Evolutionary conservation across 176 grass and related monocot genomes (phyloP).

Genomic region (Raddia guianensis): DNA sequence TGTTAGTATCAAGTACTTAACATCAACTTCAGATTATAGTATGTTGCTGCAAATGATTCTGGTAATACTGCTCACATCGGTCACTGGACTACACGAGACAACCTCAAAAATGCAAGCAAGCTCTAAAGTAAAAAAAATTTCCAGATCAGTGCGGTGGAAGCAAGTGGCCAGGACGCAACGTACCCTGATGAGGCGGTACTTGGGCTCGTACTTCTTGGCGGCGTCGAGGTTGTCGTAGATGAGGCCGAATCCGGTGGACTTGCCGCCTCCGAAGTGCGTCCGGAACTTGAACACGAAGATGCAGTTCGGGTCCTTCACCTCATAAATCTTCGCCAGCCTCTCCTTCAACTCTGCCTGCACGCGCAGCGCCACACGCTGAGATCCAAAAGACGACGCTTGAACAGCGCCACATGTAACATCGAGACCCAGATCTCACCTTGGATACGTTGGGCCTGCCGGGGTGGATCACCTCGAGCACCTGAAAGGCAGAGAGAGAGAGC

Average conservation of each 20-base stretch:
- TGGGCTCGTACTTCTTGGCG: slow-evolving; percentile 92
- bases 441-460: slow-evolving; percentile 84
- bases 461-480: slow-evolving; percentile 98
- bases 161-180: neutral
- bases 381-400: neutral
- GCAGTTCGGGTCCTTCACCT: slow-evolving; percentile 81
- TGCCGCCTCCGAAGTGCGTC: slow-evolving; percentile 95
- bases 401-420: neutral
- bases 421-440: slow-evolving; percentile 52
- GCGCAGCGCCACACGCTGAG: neutral
- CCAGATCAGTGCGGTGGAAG: neutral
- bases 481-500: neutral
- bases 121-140: neutral
- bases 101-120: neutral
- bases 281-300: slow-evolving; percentile 99
- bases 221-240: slow-evolving; percentile 84
- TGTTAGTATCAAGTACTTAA: neutral
- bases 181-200: slow-evolving; percentile 98
- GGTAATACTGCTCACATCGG: neutral
- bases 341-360: slow-evolving; percentile 84
- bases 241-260: slow-evolving; percentile 88
- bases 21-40: neutral
- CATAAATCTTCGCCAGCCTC: slow-evolving; percentile 70
- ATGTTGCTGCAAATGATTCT: neutral
- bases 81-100: neutral